Base-by-base conservation (phyloP, 257 asterid genomes). In the Salvia miltiorrhiza region DNA sequence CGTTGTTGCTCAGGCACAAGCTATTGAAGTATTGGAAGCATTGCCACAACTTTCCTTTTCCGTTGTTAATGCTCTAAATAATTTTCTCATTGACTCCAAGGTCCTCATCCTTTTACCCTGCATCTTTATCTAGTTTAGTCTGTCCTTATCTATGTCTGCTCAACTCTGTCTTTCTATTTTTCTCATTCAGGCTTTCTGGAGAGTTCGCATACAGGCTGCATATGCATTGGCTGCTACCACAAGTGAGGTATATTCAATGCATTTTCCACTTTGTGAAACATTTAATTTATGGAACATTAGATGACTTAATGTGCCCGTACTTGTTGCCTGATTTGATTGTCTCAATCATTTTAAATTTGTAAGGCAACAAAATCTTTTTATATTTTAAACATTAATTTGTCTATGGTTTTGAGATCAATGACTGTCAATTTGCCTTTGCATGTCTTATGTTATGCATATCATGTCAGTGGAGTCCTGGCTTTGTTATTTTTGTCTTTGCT, bases 1-100 rank as follows among this genome's bases (percentile, higher is more conserved):
- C 77, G 97, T 94, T 69, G 90, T 89, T 71, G 97, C 99, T 67
- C 99, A 94, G 88, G 83, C 87, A 32, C 99, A 91, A 82, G 95
- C 97, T 61, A 91, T 94, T 77, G 85, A 87, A 67, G 90, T 87
- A 63, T 66, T 94, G 49, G 90, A 91, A 79, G 79, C 90, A 70
- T 82, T 94, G 43, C 99, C 97, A 9, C 97, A 89, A 61, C 85
- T 86, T 70, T 81, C 97, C 13, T 94, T 87, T 78, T 79, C 97
- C 40, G 86, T 89, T 71, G 84, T 91, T 71, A 87, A 83, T 77
- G 95, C 97, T 72, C 85, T 94, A 74, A 82, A 81, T 78, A 91
- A 79, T 75, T 84, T 91, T 81, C 97, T 94, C 52, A 57, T 81
- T 11, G 99, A 94, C 73, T 80, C 99, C 60, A 94, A 94, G 99